Conservation (phyloP, 441 rosid genomes). For the Populus hybrid region DNA sequence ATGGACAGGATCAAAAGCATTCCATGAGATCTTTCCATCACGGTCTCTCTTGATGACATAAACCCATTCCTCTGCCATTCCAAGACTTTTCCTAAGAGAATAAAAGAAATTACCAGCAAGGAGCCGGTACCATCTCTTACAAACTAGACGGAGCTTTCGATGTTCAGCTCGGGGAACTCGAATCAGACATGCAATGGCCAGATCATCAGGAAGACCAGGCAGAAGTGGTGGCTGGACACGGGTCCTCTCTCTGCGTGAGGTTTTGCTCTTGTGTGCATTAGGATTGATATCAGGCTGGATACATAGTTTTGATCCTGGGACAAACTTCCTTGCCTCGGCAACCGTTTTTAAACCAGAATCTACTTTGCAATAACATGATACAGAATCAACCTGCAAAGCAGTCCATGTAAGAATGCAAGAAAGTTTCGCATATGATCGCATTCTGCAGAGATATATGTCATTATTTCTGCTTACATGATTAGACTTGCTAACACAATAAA, state of each 20-base stretch:
- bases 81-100: slow-evolving; percentile 69
- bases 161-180: slow-evolving; percentile 91
- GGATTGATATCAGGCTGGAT: slow-evolving; percentile 91
- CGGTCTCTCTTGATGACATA: slow-evolving; percentile 87
- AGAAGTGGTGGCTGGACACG: slow-evolving; percentile 73
- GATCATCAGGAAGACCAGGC: slow-evolving; percentile 92
- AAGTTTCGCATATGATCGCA: background rate
- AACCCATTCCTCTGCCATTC: slow-evolving; percentile 89
- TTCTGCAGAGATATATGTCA: background rate
- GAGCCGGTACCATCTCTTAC: slow-evolving; percentile 80
- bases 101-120: slow-evolving; percentile 68
- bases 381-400: slow-evolving; percentile 80
- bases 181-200: slow-evolving; percentile 83
- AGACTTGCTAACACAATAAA: background rate
- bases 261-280: slow-evolving; percentile 75
- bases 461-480: background rate
- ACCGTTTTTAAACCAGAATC: slow-evolving; percentile 83
- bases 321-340: slow-evolving; percentile 85
- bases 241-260: slow-evolving; percentile 61
- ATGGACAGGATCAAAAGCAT: slow-evolving; percentile 70
- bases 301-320: slow-evolving; percentile 87
- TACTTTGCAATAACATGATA: slow-evolving; percentile 85
- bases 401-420: slow-evolving; percentile 18
- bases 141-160: slow-evolving; percentile 69
- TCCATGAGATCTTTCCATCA: slow-evolving; percentile 88